A percentile compares a stretch with the other conserved stretches of the same genome.
phyloP scores from a whole-genome alignment of 371 early-diverging fungal genomes.

The Apophysomyces trapeziformis region DNA sequence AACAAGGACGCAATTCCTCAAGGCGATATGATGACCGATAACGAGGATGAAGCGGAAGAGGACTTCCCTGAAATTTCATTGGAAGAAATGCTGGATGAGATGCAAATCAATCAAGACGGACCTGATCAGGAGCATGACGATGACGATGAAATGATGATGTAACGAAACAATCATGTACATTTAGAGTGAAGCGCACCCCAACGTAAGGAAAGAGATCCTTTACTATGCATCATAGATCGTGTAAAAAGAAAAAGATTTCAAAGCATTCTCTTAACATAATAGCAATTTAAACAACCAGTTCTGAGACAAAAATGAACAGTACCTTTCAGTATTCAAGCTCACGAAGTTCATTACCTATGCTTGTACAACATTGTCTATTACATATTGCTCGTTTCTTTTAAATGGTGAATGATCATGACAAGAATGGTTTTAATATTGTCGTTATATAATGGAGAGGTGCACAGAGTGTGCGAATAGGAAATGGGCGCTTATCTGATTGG shows the following conservation, averaged over 20 bases:
- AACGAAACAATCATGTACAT: constrained; percentile 11
- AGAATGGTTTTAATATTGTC: too few relatives aligned
- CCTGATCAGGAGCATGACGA: constrained; percentile 50
- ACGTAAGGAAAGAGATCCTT: background rate
- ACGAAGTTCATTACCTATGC: too few relatives aligned
- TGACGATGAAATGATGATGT: constrained; percentile 39
- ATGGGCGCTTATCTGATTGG: background rate
- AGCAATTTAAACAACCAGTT: background rate
- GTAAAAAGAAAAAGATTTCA: too few relatives aligned
- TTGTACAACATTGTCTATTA: too few relatives aligned
- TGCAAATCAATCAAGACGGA: constrained; percentile 67
- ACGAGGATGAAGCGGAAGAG: constrained; percentile 62
- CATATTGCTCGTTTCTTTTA: too few relatives aligned
- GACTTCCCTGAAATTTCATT: constrained; percentile 91
- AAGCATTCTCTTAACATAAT: too few relatives aligned
- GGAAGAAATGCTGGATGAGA: constrained; percentile 91
- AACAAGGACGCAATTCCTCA: constrained; percentile 51
- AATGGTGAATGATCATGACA: too few relatives aligned
- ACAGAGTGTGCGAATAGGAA: too few relatives aligned
- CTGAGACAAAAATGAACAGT: too few relatives aligned
- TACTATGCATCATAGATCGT: background rate
- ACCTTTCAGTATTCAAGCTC: too few relatives aligned
- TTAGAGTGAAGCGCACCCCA: background rate
- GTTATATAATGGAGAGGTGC: too few relatives aligned
- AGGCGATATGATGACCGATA: constrained; percentile 56